Evolutionary conservation across 306 rosid genomes (phyloP).

Genomic region (Sesbania bispinosa): DNA sequence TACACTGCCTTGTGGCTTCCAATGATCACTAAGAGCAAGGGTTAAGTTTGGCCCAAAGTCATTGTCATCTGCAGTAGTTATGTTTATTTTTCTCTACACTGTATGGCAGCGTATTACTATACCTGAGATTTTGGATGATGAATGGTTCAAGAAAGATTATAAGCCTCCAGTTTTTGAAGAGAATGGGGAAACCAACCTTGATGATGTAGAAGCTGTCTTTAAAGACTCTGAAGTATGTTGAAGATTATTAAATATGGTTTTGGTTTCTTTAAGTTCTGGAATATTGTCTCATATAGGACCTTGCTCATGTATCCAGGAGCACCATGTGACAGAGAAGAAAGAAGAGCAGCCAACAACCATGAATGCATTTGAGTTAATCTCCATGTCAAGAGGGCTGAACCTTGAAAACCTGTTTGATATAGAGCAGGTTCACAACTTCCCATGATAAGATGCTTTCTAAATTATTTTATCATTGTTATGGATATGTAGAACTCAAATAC

Average conservation of each 20-base stretch:
- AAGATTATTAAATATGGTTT: conserved; percentile 18
- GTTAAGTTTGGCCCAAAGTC: too few species aligned
- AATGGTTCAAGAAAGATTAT: conserved; percentile 91
- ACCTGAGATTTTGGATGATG: conserved; percentile 73
- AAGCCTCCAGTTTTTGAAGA: conserved; percentile 86
- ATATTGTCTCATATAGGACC: conserved; percentile 20
- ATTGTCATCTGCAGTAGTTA: too few species aligned
- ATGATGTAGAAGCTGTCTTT: conserved; percentile 95
- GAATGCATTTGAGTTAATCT: conserved; percentile 94
- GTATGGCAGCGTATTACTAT: conserved; percentile 77
- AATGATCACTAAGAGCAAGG: too few species aligned
- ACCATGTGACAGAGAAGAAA: conserved; percentile 88
- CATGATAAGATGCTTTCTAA: conserved; percentile 11
- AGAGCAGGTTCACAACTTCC: conserved; percentile 64
- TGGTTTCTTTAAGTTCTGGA: background rate
- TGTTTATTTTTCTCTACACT: conserved; percentile 20
- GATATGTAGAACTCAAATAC: conserved; percentile 9
- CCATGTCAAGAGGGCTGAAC: conserved; percentile 96
- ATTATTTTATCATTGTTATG: background rate
- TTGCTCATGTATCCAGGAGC: conserved; percentile 58
- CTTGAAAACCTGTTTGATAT: conserved; percentile 84
- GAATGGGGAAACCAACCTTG: conserved; percentile 72
- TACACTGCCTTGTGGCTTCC: conserved; percentile 1
- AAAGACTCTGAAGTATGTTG: conserved; percentile 86
- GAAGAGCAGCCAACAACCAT: conserved; percentile 91